Evolutionary conservation across 1,139 yeast species (phyloP).

Genomic region (Hanseniaspora gamundiae): DNA sequence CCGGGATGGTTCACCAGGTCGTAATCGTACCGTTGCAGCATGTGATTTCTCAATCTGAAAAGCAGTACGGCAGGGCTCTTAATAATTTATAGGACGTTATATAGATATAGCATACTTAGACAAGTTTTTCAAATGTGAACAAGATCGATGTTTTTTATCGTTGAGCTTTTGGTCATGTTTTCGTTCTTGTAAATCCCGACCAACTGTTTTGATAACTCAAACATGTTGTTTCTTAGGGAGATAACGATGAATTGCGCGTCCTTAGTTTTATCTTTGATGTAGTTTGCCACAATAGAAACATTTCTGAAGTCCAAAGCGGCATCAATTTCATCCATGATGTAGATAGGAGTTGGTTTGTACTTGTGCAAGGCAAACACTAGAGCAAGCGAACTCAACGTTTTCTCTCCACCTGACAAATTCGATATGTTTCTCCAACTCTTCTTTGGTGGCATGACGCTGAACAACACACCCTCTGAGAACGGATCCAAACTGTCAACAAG

Average conservation of each 20-base stretch:
- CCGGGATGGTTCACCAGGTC: constrained; percentile 72
- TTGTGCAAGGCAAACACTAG: constrained; percentile 93
- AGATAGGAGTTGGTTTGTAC: constrained; percentile 92
- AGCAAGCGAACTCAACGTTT: constrained; percentile 89
- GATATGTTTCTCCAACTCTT: constrained; percentile 95
- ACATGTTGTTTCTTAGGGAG: constrained; percentile 92
- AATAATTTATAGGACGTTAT: constrained; percentile 2
- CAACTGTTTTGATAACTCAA: constrained; percentile 84
- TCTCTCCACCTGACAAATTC: constrained; percentile 94
- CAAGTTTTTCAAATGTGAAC: constrained; percentile 9
- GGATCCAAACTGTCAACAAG: constrained; percentile 94
- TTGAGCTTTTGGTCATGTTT: constrained; percentile 79
- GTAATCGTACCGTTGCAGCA: constrained; percentile 65
- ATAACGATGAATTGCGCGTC: constrained; percentile 96
- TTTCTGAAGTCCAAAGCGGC: constrained; percentile 97
- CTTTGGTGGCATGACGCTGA: constrained; percentile 98
- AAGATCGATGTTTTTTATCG: constrained; percentile 53
- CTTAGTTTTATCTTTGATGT: constrained; percentile 88
- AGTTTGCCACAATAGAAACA: constrained; percentile 93
- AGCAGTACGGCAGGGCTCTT: constrained; percentile 28
- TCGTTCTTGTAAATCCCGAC: constrained; percentile 93
- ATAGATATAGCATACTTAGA: background rate
- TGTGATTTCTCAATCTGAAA: constrained; percentile 49
- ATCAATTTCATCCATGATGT: constrained; percentile 99
- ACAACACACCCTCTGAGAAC: constrained; percentile 92